Evolutionary conservation across 2,329 filamentous ascomycete species (phyloP).

Genomic region (Diaporthe citrichinensis): DNA sequence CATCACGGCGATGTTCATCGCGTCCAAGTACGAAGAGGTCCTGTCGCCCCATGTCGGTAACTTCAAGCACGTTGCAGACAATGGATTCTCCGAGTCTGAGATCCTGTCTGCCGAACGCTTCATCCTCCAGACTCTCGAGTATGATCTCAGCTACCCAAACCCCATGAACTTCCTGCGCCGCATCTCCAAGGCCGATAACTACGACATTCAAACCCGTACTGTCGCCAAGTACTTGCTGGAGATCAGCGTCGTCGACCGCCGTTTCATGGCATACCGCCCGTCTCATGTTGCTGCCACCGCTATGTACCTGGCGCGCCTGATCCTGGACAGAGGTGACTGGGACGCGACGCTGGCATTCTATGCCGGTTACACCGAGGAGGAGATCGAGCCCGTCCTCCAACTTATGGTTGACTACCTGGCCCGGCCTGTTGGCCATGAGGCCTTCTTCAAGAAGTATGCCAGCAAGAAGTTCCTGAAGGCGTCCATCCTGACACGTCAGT

Average conservation of each 20-base stretch:
- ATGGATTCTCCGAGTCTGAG: constrained; percentile 94
- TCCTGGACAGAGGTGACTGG: constrained; percentile 93
- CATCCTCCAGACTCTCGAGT: constrained; percentile 90
- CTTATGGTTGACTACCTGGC: constrained; percentile 98
- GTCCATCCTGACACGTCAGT: constrained; percentile 90
- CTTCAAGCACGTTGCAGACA: constrained; percentile 96
- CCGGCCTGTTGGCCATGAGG: constrained; percentile 91
- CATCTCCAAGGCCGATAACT: constrained; percentile 99
- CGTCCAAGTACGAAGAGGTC: constrained; percentile 98
- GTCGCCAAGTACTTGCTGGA: constrained; percentile 98
- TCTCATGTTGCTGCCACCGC: constrained; percentile 92
- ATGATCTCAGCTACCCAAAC: constrained; percentile 98
- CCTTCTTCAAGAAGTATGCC: constrained; percentile 99
- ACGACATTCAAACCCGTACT: constrained; percentile 97
- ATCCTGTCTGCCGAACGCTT: constrained; percentile 98
- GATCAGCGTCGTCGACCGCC: constrained; percentile 94
- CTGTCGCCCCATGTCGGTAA: constrained; percentile 96
- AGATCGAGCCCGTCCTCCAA: constrained; percentile 91
- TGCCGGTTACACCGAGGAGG: constrained; percentile 91
- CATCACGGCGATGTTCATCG: constrained; percentile 99
- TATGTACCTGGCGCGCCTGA: constrained; percentile 94
- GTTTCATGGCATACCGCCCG: constrained; percentile 90
- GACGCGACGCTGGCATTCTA: constrained; percentile 91
- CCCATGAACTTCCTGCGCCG: constrained; percentile 99
- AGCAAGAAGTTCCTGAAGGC: constrained; percentile 99